Conservation (phyloP, 208 protist species). For the Wallacemonas sp. region DNA sequence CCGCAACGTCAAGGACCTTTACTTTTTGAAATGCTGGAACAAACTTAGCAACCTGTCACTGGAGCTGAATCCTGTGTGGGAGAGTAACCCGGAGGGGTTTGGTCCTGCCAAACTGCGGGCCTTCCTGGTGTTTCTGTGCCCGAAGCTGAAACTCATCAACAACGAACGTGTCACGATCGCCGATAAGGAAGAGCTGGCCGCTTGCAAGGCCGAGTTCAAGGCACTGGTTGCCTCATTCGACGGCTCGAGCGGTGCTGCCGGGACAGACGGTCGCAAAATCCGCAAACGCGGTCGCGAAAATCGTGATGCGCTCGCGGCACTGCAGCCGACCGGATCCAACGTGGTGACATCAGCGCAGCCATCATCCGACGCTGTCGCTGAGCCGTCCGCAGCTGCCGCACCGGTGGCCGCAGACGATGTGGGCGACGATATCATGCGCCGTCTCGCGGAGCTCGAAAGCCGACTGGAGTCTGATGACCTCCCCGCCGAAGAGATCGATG, state of each 20-base stretch:
- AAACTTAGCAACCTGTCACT: constrained; percentile 73
- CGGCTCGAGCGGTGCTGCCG: background rate
- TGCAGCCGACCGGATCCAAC: constrained; percentile 10
- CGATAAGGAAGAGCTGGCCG: constrained; percentile 36
- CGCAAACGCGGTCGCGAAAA: constrained; percentile 81
- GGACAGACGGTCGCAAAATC: constrained; percentile 43
- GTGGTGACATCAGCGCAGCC: background rate
- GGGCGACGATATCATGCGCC: constrained; percentile 41
- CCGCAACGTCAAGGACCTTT: constrained; percentile 44
- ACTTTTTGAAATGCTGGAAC: constrained; percentile 75
- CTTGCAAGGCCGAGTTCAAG: constrained; percentile 43
- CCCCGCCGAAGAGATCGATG: constrained; percentile 71
- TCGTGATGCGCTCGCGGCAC: constrained; percentile 27
- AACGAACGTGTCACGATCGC: constrained; percentile 74
- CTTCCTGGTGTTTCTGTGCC: constrained; percentile 83
- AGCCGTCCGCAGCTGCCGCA: background rate
- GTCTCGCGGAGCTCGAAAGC: constrained; percentile 65
- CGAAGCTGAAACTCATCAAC: constrained; percentile 81
- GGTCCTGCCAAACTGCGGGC: constrained; percentile 55
- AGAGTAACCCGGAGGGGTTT: constrained; percentile 40
- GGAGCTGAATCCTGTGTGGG: constrained; percentile 68
- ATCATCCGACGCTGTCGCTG: background rate
- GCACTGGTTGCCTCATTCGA: constrained; percentile 38
- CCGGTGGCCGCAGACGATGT: constrained; percentile 16
- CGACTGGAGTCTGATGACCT: constrained; percentile 68